Base-by-base conservation (phyloP, 306 rosid species). In the Cicer pinnatifidum region DNA sequence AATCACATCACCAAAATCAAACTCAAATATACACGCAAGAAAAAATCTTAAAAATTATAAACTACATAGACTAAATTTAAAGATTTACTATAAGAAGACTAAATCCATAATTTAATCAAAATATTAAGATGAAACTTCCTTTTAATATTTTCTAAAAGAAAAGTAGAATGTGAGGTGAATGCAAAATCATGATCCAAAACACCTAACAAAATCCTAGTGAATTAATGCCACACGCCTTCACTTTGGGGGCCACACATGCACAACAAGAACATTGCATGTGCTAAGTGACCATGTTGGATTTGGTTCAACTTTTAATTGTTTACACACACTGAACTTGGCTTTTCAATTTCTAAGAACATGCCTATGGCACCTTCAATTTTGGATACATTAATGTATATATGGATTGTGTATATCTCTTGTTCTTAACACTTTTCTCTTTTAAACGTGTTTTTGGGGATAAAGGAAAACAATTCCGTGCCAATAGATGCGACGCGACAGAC, bases 201-300 rank as follows among this genome's bases (percentile, higher is more conserved):
- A 5, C 2, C 16, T 5, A 1, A 48, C n/a, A 28, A 28, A 28
- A 28, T 28, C 35, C 5, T 0, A 28, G 35, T 28, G 35, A 28
- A 28, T 28, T 28, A 28, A 28, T 28, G 5, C 78, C 71, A 81
- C 61, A 75, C 67, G 47, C 52, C 19, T 68, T 65, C 62, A 39
- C 51, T 54, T 15, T 15, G 50, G 12, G 57, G 57, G 41, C 54
- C 71, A 66, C 39, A 13, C 15, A 66, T 23, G 15, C 15, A 64
- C 9, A 44, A 7, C 6, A 6, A 10, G 45, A 71, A 82, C 91
- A 85, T 38, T 9, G 52, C 91, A 86, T 82, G 91, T 88, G 92
- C 78, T 11, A 10, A 11, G 38, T 73, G 75, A 66, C 79, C 73
- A 33, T 8, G 78, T 17, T 51, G 72, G 65, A 71, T 67, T 50